phyloP scores from a whole-genome alignment of 306 rosid species.

The Abrus precatorius region DNA sequence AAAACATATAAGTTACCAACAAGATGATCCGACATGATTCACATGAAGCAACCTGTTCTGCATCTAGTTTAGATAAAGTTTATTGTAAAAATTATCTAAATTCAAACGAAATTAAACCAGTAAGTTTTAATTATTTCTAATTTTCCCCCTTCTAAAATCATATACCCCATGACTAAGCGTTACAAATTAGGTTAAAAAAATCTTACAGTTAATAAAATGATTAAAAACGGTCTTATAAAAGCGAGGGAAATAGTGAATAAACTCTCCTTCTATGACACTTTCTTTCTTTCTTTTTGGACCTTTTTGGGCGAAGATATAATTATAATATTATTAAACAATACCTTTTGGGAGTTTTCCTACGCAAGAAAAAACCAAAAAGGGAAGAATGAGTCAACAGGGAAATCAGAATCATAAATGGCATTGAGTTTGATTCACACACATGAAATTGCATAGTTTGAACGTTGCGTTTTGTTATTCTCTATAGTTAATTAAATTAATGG shows the following conservation, averaged over 20 bases:
- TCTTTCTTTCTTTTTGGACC: background rate
- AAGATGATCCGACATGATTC: too few relatives aligned
- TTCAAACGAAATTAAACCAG: too few relatives aligned
- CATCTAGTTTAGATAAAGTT: too few relatives aligned
- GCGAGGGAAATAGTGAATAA: background rate
- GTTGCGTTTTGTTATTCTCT: background rate
- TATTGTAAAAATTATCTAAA: too few relatives aligned
- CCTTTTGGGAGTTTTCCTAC: background rate
- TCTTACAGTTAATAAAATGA: background rate
- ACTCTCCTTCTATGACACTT: background rate
- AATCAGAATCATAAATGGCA: background rate
- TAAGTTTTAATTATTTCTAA: too few relatives aligned
- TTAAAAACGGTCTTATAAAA: background rate
- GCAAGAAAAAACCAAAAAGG: background rate
- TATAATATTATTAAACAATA: background rate
- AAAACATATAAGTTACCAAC: too few relatives aligned
- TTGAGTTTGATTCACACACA: background rate
- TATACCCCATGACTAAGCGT: too few relatives aligned
- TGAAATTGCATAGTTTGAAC: background rate
- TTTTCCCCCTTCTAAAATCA: too few relatives aligned
- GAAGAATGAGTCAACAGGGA: conserved; percentile 6
- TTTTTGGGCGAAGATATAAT: background rate
- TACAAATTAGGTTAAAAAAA: too few relatives aligned
- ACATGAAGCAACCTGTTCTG: too few relatives aligned
- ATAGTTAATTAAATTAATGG: background rate